phyloP scores from a whole-genome alignment of 1,139 yeast genomes.

The Blastobotrys serpentis region DNA sequence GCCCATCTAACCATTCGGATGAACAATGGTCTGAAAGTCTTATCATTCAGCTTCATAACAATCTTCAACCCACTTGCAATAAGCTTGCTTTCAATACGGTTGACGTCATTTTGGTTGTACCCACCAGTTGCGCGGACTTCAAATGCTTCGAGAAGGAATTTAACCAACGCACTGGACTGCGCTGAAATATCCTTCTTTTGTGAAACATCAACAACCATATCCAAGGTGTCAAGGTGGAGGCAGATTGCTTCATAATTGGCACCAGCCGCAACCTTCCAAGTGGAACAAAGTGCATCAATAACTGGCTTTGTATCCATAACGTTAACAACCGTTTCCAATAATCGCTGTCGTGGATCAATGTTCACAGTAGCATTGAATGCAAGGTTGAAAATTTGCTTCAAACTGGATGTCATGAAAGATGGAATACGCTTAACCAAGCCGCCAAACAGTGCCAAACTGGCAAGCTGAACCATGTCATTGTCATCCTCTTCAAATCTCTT shows the following conservation, averaged over 20 bases:
- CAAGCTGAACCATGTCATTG: conserved; percentile 41
- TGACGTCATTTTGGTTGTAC: conserved; percentile 71
- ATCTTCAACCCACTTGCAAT: conserved; percentile 70
- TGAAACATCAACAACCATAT: conserved; percentile 59
- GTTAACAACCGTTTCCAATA: conserved; percentile 63
- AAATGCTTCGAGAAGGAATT: conserved; percentile 67
- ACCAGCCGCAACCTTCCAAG: conserved; percentile 60
- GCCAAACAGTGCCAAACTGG: conserved; percentile 70
- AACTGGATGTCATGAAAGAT: conserved; percentile 71
- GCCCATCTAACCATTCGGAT: conserved; percentile 93
- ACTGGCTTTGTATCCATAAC: conserved; percentile 67
- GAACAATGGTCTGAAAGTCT: conserved; percentile 88
- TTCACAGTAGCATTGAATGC: conserved; percentile 56
- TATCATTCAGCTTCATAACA: conserved; percentile 90
- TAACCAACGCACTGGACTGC: conserved; percentile 69
- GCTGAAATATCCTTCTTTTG: conserved; percentile 73
- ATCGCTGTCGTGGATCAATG: conserved; percentile 58
- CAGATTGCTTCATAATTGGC: conserved; percentile 56
- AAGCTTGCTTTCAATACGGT: conserved; percentile 76
- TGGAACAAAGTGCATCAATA: conserved; percentile 56
- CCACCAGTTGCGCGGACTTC: conserved; percentile 49
- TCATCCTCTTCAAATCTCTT: conserved; percentile 49
- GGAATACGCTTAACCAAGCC: conserved; percentile 82
- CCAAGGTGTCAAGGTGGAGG: conserved; percentile 64
- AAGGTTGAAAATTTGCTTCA: conserved; percentile 58